These are phyloP conservation scores for Colletotrichum salicis DNA, from an alignment of 2,329 filamentous ascomycete genomes.

Conservation along the genomic window DNA sequence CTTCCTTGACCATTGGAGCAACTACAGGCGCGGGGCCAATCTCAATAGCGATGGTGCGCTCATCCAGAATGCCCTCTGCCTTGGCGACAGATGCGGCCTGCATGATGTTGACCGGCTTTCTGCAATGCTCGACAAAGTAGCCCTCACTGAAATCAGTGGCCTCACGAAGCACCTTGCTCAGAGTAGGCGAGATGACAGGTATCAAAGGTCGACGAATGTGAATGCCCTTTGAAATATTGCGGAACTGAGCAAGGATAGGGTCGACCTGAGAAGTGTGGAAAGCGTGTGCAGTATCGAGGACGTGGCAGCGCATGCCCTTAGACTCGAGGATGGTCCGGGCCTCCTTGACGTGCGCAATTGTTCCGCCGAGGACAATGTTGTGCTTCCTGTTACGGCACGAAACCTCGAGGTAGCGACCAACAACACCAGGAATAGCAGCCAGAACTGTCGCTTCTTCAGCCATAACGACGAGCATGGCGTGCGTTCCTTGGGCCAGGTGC, in stretches of 20 bases:
- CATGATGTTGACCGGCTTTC: constrained; percentile 74
- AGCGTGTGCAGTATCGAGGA: constrained; percentile 61
- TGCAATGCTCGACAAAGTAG: constrained; percentile 70
- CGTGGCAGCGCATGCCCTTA: constrained; percentile 53
- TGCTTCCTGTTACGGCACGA: constrained; percentile 81
- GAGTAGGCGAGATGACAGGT: constrained; percentile 75
- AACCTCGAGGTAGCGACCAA: constrained; percentile 52
- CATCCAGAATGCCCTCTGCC: constrained; percentile 62
- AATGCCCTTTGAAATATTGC: constrained; percentile 52
- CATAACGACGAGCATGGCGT: constrained; percentile 65
- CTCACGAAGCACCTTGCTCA: constrained; percentile 59
- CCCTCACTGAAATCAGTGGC: constrained; percentile 60
- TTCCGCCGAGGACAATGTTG: constrained; percentile 74
- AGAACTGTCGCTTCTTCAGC: constrained; percentile 62
- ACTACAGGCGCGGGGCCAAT: constrained; percentile 76
- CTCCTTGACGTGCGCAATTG: constrained; percentile 51
- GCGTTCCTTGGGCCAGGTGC: constrained; percentile 72
- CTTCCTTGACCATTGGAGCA: constrained; percentile 69
- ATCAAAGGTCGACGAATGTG: constrained; percentile 57
- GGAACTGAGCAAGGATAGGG: constrained; percentile 67
- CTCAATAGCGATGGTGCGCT: constrained; percentile 74
- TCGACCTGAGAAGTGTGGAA: constrained; percentile 66
- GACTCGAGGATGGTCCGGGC: constrained; percentile 51
- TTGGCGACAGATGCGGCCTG: constrained; percentile 66
- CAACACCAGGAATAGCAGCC: constrained; percentile 58